phyloP scores from a whole-genome alignment of 2,329 filamentous ascomycete genomes.

The Daldinia sp. region DNA sequence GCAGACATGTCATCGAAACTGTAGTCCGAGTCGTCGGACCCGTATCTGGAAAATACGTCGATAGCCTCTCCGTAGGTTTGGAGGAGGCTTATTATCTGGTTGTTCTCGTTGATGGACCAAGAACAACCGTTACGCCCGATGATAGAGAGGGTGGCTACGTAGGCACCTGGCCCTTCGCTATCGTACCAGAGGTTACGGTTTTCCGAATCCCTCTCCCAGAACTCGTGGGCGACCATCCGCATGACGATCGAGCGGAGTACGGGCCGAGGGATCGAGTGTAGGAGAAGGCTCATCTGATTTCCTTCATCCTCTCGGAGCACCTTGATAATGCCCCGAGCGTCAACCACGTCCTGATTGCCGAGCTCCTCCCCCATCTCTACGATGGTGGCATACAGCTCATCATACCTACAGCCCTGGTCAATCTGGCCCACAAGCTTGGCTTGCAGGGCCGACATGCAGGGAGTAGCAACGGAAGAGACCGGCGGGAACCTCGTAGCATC shows the following conservation, averaged over 20 bases:
- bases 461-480: neutral
- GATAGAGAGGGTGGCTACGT: neutral
- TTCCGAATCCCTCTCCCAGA: conserved; percentile 8
- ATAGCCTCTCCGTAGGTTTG: neutral
- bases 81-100: neutral
- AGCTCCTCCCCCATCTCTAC: neutral
- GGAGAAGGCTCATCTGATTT: neutral
- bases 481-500: neutral
- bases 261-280: conserved; percentile 12
- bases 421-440: neutral
- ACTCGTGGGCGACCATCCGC: conserved; percentile 16
- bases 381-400: neutral
- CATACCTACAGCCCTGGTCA: neutral
- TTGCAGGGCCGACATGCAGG: neutral
- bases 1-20: no score
- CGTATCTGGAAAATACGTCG: neutral
- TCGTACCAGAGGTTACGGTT: conserved; percentile 12
- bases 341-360: neutral
- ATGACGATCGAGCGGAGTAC: conserved; percentile 22
- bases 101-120: neutral
- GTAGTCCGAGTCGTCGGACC: no score
- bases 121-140: neutral
- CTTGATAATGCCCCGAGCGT: neutral
- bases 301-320: neutral
- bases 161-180: neutral